Base-by-base conservation (phyloP, 371 early-diverging fungal species). In the Mortierella sp. region DNA sequence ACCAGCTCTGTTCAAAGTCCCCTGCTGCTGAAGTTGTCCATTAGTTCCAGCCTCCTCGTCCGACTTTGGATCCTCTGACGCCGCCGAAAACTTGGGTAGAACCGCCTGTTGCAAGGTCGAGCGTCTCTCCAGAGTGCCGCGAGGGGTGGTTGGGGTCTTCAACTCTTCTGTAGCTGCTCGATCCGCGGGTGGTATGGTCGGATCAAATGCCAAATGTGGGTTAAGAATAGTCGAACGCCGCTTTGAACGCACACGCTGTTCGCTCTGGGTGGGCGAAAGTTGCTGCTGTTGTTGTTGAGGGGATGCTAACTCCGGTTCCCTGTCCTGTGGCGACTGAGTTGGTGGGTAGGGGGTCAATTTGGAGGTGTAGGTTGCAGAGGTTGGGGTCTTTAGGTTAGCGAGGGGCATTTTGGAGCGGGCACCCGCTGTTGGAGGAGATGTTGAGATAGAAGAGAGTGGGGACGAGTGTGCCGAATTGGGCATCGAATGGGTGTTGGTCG, bases 171-270 rank as follows among this genome's bases (percentile, higher is more conserved):
- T 24, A 2, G 34, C 24, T 7, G 34, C 24, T 24, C 68, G 68
- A 38, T 81, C 81, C 1, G 78, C 38, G 24, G 82, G 78, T 21
- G 78, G 31, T 7, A 78, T 78, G 34, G 82, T 82, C 16, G 82
- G 82, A 65, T 82, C 82, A 44, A 82, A 82, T 16, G 82, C 82
- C 47, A 82, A 31, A 38, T 82, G 82, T 4, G 82, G 78, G 31
- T 82, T 82, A 1, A 50, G 52, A 47, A 78, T 58, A 2, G 82
- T 72, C 14, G 78, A 58, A 24, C 31, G 54, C n/a, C 75, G 42
- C 72, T 54, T 77, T 8, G 57, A 11, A 9, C 82, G 82, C 68
- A 68, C 68, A 21, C 68, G 68, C 68, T 68, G 68, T 8, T 72
- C 78, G 3, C 28, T 24, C 14, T 45, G 60, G 9, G 10, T 44